Percentiles rank a stretch among this genome's conserved stretches.
Evolutionary conservation across 2,329 filamentous ascomycete genomes (phyloP).

Genomic region (Myotisia sp.): DNA sequence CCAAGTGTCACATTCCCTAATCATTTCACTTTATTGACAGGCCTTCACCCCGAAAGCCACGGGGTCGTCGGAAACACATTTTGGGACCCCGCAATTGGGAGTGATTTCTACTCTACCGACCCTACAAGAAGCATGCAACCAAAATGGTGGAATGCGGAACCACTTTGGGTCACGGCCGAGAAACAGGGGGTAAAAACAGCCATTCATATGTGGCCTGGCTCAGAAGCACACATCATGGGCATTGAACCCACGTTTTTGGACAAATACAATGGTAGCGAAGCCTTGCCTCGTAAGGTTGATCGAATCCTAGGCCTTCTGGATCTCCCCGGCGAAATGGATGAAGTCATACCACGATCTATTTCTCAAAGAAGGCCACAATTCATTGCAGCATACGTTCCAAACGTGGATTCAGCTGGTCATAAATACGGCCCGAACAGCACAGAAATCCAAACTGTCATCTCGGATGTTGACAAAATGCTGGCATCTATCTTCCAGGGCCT

Average conservation of each 20-base stretch:
- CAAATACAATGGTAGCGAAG: constrained; percentile 66
- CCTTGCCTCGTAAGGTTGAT: constrained; percentile 58
- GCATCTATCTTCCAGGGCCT: constrained; percentile 61
- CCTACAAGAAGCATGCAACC: constrained; percentile 59
- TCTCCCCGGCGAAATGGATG: constrained; percentile 54
- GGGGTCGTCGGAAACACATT: constrained; percentile 90
- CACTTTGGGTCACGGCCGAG: constrained; percentile 88
- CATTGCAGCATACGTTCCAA: constrained; percentile 86
- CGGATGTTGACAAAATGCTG: constrained; percentile 69
- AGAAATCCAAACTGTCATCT: constrained; percentile 66
- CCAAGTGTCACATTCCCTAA: constrained; percentile 95
- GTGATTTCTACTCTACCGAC: constrained; percentile 81
- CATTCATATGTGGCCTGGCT: constrained; percentile 98
- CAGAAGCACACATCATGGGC: constrained; percentile 68
- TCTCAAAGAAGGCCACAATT: constrained; percentile 62
- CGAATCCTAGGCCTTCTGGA: constrained; percentile 75
- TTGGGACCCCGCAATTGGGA: constrained; percentile 64
- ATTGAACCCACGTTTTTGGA: constrained; percentile 69
- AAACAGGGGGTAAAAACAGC: constrained; percentile 62
- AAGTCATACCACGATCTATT: constrained; percentile 24
- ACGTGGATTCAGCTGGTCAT: constrained; percentile 80
- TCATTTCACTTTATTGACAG: constrained; percentile 86
- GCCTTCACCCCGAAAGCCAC: constrained; percentile 81
- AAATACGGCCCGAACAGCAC: constrained; percentile 88
- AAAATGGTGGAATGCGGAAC: constrained; percentile 92